phyloP scores from a whole-genome alignment of 768 basidiomycete genomes.

The Lepiota venenata region DNA sequence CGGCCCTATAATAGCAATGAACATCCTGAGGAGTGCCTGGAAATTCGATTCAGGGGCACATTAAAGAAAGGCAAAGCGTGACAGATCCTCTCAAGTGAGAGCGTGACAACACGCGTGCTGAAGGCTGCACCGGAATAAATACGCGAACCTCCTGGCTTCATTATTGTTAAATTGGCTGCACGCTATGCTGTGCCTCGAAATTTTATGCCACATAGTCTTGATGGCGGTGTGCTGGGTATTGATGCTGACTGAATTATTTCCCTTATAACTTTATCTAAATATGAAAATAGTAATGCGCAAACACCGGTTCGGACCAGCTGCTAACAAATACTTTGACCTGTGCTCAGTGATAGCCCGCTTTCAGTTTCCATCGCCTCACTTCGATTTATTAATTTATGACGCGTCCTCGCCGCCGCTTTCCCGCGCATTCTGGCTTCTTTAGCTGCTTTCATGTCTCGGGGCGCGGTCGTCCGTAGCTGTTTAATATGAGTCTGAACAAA shows the following conservation, averaged over 20 bases:
- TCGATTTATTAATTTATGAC: slow-evolving; percentile 16
- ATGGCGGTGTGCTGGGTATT: too few species aligned
- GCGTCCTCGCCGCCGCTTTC: slow-evolving; percentile 44
- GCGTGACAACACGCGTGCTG: slow-evolving; percentile 13
- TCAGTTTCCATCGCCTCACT: slow-evolving; percentile 1
- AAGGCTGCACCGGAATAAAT: background rate
- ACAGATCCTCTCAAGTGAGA: background rate
- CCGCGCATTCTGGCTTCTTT: slow-evolving; percentile 54
- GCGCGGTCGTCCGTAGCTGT: slow-evolving; percentile 73
- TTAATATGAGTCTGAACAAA: slow-evolving; percentile 78
- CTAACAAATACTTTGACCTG: too few species aligned
- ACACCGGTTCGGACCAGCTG: too few species aligned
- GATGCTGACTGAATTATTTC: too few species aligned
- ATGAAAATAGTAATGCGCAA: too few species aligned
- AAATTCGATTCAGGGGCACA: background rate
- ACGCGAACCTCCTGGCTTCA: too few species aligned
- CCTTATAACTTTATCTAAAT: too few species aligned
- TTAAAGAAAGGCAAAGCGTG: slow-evolving; percentile 1
- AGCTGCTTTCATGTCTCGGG: slow-evolving; percentile 72
- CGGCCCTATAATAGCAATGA: slow-evolving; percentile 67
- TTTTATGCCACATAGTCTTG: background rate
- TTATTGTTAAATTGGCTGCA: too few species aligned
- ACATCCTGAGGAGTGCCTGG: slow-evolving; percentile 36
- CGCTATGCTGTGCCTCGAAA: background rate
- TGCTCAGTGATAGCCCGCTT: background rate